Evolutionary conservation across 192 early-diverging fungal genomes (phyloP).

Genomic region (Coemansia sp.): DNA sequence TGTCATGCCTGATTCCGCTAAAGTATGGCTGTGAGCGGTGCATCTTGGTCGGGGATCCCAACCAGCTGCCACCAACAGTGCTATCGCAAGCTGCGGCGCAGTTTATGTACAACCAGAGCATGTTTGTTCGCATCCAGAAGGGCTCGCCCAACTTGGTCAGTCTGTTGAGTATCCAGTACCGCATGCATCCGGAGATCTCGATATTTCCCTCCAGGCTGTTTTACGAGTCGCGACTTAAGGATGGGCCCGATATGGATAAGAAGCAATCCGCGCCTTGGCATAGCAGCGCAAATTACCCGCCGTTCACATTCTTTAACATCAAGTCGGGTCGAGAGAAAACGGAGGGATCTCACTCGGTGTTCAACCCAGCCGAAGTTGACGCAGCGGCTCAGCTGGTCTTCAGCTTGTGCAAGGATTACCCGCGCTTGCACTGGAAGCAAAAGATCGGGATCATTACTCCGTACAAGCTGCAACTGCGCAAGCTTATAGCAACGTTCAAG

Average conservation of each 20-base stretch:
- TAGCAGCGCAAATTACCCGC: constrained; percentile 56
- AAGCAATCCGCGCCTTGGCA: constrained; percentile 79
- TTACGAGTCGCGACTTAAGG: constrained; percentile 73
- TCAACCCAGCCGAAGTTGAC: constrained; percentile 77
- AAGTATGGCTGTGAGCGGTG: constrained; percentile 78
- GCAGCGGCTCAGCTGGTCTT: constrained; percentile 74
- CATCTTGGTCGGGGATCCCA: constrained; percentile 92
- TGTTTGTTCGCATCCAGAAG: constrained; percentile 88
- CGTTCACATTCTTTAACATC: constrained; percentile 81
- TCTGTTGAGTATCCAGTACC: constrained; percentile 92
- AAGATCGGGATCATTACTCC: constrained; percentile 89
- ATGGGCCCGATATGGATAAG: constrained; percentile 70
- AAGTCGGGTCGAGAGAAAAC: constrained; percentile 64
- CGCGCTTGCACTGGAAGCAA: constrained; percentile 63
- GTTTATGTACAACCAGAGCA: constrained; percentile 79
- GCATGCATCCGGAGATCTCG: constrained; percentile 95
- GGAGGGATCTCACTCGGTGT: constrained; percentile 67
- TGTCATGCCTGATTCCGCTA: constrained; percentile 84
- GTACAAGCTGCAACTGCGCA: constrained; percentile 83
- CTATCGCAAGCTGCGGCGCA: constrained; percentile 69
- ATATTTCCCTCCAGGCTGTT: constrained; percentile 77
- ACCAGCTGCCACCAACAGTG: constrained; percentile 93
- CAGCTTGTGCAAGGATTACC: constrained; percentile 61
- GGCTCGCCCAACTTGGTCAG: constrained; percentile 65
- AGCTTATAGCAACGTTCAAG: constrained; percentile 68